A percentile compares a stretch with the other conserved stretches of the same genome.
Conservation (phyloP, 257 asterid genomes). For the Primulina eburnea region DNA sequence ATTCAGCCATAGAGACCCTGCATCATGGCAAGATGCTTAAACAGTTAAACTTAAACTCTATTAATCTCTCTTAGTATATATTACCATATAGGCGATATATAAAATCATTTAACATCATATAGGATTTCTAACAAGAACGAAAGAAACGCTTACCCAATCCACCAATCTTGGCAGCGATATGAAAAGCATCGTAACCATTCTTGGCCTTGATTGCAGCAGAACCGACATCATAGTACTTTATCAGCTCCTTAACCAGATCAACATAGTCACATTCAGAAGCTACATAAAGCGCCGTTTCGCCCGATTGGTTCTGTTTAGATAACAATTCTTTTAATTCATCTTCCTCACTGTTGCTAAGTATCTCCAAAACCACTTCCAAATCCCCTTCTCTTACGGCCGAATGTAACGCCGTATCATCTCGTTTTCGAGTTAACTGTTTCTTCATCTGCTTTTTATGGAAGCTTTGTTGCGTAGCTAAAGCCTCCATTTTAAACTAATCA, state of each 20-base stretch:
- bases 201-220: constrained; percentile 63
- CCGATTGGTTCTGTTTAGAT: constrained; percentile 63
- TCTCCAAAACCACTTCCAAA: constrained; percentile 44
- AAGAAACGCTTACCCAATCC: constrained; percentile 44
- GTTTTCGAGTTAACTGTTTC: constrained; percentile 65
- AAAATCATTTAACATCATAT: no score
- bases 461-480: constrained; percentile 29
- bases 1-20: no score
- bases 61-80: background rate
- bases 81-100: no score
- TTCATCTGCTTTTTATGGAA: constrained; percentile 43
- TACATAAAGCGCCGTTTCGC: constrained; percentile 67
- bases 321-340: constrained; percentile 40
- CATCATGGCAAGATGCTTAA: background rate
- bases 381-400: constrained; percentile 61
- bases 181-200: constrained; percentile 77
- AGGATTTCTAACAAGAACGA: background rate
- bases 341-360: constrained; percentile 29
- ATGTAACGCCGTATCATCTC: constrained; percentile 62
- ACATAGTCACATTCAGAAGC: constrained; percentile 63
- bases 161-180: constrained; percentile 73
- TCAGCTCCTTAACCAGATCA: constrained; percentile 55
- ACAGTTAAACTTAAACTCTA: background rate
- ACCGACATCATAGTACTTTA: constrained; percentile 43
- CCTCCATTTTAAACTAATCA: constrained; percentile 33